phyloP scores from a whole-genome alignment of 805 yeast genomes.

The Clavispora phyllophila region DNA sequence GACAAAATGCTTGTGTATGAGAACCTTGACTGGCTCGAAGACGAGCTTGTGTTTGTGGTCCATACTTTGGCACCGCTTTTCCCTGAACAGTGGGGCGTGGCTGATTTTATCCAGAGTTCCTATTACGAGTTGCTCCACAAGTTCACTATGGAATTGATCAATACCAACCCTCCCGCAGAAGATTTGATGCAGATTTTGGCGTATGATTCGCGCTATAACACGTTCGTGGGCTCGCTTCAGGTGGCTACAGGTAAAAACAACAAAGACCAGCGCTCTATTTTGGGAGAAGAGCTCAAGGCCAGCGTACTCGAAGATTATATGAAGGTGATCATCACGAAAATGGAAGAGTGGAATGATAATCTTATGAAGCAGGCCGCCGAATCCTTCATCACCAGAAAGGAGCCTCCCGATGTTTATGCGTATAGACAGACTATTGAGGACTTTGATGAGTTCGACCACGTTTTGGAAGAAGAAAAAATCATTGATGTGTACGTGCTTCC shows the following conservation, averaged over 20 bases:
- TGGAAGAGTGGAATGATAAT: slow-evolving; percentile 80
- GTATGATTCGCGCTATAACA: slow-evolving; percentile 63
- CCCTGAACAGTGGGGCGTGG: slow-evolving; percentile 73
- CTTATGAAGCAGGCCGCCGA: slow-evolving; percentile 61
- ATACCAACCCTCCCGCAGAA: slow-evolving; percentile 74
- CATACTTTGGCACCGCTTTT: slow-evolving; percentile 53
- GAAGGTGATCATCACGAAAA: slow-evolving; percentile 62
- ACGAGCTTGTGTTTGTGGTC: slow-evolving; percentile 66
- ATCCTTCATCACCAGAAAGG: slow-evolving; percentile 57
- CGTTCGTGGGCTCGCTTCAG: slow-evolving; percentile 27
- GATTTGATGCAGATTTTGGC: slow-evolving; percentile 69
- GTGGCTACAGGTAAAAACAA: slow-evolving; percentile 28
- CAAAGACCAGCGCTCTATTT: slow-evolving; percentile 48
- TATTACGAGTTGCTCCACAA: slow-evolving; percentile 65
- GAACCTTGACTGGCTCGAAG: slow-evolving; percentile 77
- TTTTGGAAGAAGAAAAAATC: slow-evolving; percentile 27
- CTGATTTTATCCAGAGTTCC: slow-evolving; percentile 52
- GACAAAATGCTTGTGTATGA: slow-evolving; percentile 58
- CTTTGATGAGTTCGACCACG: slow-evolving; percentile 31
- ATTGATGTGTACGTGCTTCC: slow-evolving; percentile 58
- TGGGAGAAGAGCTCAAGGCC: slow-evolving; percentile 70
- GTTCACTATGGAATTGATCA: slow-evolving; percentile 59
- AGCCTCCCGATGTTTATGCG: slow-evolving; percentile 70
- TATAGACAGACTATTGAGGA: slow-evolving; percentile 44
- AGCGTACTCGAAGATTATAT: slow-evolving; percentile 74